Base-by-base conservation (phyloP, 805 yeast genomes). In the Suhomyces canberraensis region DNA sequence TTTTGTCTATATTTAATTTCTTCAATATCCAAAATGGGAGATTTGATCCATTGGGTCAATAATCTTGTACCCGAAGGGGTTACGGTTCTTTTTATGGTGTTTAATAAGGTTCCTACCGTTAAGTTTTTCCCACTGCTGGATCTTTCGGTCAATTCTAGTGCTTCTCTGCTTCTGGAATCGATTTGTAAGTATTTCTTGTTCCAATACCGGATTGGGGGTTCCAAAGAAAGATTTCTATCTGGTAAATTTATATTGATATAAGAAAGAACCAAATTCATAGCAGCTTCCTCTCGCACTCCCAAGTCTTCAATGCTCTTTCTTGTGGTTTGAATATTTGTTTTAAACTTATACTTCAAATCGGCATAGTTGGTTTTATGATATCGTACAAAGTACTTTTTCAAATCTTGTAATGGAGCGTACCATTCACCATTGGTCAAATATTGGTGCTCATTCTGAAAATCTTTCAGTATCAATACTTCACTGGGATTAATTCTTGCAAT, bases 31-130 rank as follows among this genome's bases (percentile, higher is more conserved):
- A 83, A 71, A 0, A 86, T 72, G 0, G 98, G 98, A 2, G 87
- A 78, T 17, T 85, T 71, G 4, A 91, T 61, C 96, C 97, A 88
- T 35, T 81, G 79, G 6, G 81, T 75, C 9, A 93, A 61, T n/a
- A 84, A 52, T 28, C 98, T 65, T 0, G 95, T 66, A 0, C 98
- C 98, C 0, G 93, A 79, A 1, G 81, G 71, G 0, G 98, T 88
- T 3, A 75, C 77, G 0, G 98, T 91, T 35, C 83, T 64, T 40
- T 78, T 75, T 3, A 93, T 73, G 0, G 84, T 73, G n/a, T 78
- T 75, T 4, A 86, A 64, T 16, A 91, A 58, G 0, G 95, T 80
- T 0, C 95, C 95, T 6, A 70, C 71, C n/a, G 59, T 64, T 11
- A 77, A 71, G 11, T 73, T 71, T 8, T 76, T 74, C 2, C 71